Evolutionary conservation across 2,329 filamentous ascomycete species (phyloP), one percentile per base, ranked within the genome.

Genomic region (Coleophoma eucalyptorum): DNA sequence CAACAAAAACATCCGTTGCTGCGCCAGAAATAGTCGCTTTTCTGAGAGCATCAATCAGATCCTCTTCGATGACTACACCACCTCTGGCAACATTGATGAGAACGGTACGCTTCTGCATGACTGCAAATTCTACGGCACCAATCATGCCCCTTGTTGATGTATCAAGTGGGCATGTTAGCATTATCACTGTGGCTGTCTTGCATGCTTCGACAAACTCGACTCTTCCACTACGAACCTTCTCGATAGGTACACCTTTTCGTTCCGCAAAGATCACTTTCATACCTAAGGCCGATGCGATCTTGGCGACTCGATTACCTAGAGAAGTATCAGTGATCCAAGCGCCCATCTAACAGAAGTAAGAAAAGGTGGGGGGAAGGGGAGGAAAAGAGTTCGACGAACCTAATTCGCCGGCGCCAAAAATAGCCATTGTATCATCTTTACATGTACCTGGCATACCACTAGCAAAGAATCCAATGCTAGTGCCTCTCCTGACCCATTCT

Each of bases 81-180:
- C 65, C 66, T 1, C 66, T 53, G 4, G 67, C 61, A 2, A 65
- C 58, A 49, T 68, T 68, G 33, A 67, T 49, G 2, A 68, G 18
- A 6, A 63, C 46, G 1, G 53, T 50, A 21, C 61, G 51, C 3
- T 50, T 43, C 10, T 47, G 53, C 57, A 67, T 61, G 11, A 50
- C 42, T 0, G 44, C 43, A 18, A 67, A 49, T 40, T 65, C 63
- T 0, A 46, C 21, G 1, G 46, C 53, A 7, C 57, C 57, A 8
- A 67, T 62, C 41, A 65, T 41, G 38, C 60, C 57, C 11, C 42
- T 37, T 2, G 65, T 66, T 16, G 46, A 49, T 11, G 54, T 50
- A 6, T 55, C 51, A 18, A 64, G 56, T 3, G 60, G 57, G 5
- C 57, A 44, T 3, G 57, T 57, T 2, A 63, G 35, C 20, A 64